A percentile compares a stretch with the other conserved stretches of the same genome.
These are phyloP conservation scores for Curvularia eragrostidis DNA, from an alignment of 2,329 filamentous ascomycete species.

Conservation along the genomic window DNA sequence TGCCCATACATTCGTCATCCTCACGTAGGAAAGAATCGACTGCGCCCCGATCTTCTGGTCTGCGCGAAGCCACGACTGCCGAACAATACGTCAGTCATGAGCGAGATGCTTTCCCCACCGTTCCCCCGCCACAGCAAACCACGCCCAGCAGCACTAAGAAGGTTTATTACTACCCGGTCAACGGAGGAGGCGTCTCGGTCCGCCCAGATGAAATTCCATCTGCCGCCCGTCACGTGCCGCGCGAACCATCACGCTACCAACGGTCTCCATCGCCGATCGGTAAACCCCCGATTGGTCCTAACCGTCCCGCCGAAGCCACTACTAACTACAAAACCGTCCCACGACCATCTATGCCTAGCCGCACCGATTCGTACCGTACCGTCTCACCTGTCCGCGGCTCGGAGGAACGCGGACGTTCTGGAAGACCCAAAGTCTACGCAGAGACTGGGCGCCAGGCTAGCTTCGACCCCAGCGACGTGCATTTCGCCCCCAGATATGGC, in stretches of 20 bases:
- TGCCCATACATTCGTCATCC: conserved; percentile 43
- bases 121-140: conserved; percentile 31
- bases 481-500: conserved; percentile 39
- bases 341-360: conserved; percentile 25
- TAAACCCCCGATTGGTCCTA: conserved; percentile 44
- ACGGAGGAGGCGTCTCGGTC: conserved; percentile 33
- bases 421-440: conserved; percentile 32
- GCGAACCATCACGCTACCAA: conserved; percentile 40
- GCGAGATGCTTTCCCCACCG: conserved; percentile 26
- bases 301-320: conserved; percentile 32
- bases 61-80: conserved; percentile 41
- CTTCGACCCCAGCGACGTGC: conserved; percentile 42
- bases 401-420: conserved; percentile 37
- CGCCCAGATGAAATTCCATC: conserved; percentile 31
- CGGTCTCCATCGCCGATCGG: conserved; percentile 40
- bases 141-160: conserved; percentile 30
- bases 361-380: conserved; percentile 36
- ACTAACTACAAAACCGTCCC: conserved; percentile 20
- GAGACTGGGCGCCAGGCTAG: conserved; percentile 39
- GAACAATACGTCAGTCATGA: conserved; percentile 36
- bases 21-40: conserved; percentile 38
- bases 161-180: conserved; percentile 39
- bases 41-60: conserved; percentile 33
- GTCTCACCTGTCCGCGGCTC: conserved; percentile 26
- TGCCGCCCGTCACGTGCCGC: conserved; percentile 43